Evolutionary conservation across 805 yeast species (phyloP), one percentile per base, ranked within the genome.

Genomic region (Myxozyma monticola): DNA sequence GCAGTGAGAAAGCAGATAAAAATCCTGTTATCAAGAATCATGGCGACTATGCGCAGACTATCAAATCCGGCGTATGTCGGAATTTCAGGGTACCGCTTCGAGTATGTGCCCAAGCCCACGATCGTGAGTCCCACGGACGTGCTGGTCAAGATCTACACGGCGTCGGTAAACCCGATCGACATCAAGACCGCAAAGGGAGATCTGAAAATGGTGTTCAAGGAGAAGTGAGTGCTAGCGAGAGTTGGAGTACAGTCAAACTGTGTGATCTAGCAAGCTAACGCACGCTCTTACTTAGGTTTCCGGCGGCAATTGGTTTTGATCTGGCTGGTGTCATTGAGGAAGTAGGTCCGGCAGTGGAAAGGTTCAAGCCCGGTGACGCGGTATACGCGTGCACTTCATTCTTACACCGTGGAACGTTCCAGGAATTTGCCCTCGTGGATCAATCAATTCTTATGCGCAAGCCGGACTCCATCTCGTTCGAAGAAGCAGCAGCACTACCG

Each of bases 401-500:
- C 5, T 17, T 2, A 10, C 10, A 2, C n/a, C 12, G 31, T 5
- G 45, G 45, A 8, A 37, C 57, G 5, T 38, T 46, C 26, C 55
- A 51, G 20, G 63, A 59, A 17, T 59, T 30, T 28, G 41, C 45
- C 17, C 42, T 47, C 6, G 42, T 40, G 1, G 37, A 28, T 20
- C 22, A 30, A 12, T 15, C 38, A 4, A 48, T 49, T 10, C 52
- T 56, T 6, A 9, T 22, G 35, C 49, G 39, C 28, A 56, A 43
- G 34, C 63, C 62, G 24, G 62, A 59, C 22, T 36, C 24, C 20
- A 46, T 45, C 10, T 28, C 58, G 4, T 48, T 54, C 25, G 51
- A 31, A 9, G 58, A 57, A 20, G 50, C 62, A 1, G 60, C 65
- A 1, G 53, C 49, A 1, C 28, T 57, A 21, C 64, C 63, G 5